Evolutionary conservation across 768 basidiomycete genomes (phyloP), one percentile per base, ranked within the genome.

Genomic region (Floccularia luteovirens): DNA sequence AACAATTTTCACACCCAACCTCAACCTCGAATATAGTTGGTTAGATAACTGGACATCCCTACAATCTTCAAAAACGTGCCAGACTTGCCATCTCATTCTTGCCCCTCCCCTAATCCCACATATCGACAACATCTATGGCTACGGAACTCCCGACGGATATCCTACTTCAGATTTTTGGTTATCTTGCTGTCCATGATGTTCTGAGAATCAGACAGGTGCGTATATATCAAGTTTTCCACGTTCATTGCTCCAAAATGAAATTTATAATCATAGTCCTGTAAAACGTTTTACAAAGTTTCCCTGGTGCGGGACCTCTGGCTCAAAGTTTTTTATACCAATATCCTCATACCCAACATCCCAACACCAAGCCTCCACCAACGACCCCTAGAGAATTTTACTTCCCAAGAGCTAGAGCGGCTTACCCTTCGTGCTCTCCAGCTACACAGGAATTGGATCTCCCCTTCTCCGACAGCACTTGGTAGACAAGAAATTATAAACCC

Each of bases 271-370:
- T 35, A 82, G 79, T 70, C 74, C 12, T 77, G 62, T 53, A 72
- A 57, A 43, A 44, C 47, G 2, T 64, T 79, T 22, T 43, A 49
- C 20, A 52, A 61, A 3, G 50, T 71, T 13, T 74, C 77, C 0
- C 66, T 61, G n/a, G 51, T 65, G 0, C 72, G 67, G 24, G 56
- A 62, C 28, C 60, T 81, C 28, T 82, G 79, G 80, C 54, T 59
- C 5, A 38, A 58, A 5, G 60, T 75, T 17, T 51, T 81, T 22
- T 59, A 57, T 11, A 54, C 45, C 21, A 62, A 71, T 32, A 57
- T 77, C 25, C 43, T 69, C 35, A 57, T 62, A 5, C 46, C 59
- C 19, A 57, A 64, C 46, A 53, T 79, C 27, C 78, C 81, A 3
- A 56, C 70, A 32, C 76, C 76, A 0, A 44, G 63, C n/a, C 51